A percentile compares a stretch with the other conserved stretches of the same genome.
phyloP scores from a whole-genome alignment of 2,329 filamentous ascomycete species.

The Colletotrichum lini region DNA sequence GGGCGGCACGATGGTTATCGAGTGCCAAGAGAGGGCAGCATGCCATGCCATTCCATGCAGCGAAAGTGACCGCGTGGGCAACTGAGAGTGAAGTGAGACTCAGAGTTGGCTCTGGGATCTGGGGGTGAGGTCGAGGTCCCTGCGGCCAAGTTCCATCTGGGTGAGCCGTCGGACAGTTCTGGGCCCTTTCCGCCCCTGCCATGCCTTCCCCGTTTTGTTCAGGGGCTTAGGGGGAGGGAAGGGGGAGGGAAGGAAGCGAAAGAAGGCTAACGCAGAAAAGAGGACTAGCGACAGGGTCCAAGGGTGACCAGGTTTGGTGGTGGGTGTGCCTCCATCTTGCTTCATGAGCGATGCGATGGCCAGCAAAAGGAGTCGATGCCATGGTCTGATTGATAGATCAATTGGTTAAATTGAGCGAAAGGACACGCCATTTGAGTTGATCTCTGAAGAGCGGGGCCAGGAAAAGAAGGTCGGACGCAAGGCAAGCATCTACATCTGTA shows the following conservation, averaged over 20 bases:
- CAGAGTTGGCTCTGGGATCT: neutral
- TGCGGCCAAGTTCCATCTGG: slow-evolving; percentile 12
- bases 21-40: neutral
- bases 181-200: slow-evolving; percentile 37
- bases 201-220: slow-evolving; percentile 37
- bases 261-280: slow-evolving; percentile 31
- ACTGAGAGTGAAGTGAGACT: slow-evolving; percentile 1
- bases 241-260: neutral
- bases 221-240: slow-evolving; percentile 24
- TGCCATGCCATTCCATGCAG: neutral
- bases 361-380: slow-evolving; percentile 4
- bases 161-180: slow-evolving; percentile 31
- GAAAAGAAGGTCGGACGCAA: neutral
- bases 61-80: neutral
- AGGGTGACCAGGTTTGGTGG: neutral
- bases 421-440: neutral
- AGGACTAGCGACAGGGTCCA: slow-evolving; percentile 29
- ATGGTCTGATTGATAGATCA: slow-evolving; percentile 20
- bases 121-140: slow-evolving; percentile 2
- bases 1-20: neutral
- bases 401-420: neutral
- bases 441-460: neutral
- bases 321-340: slow-evolving; percentile 5
- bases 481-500: neutral
- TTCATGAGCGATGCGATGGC: slow-evolving; percentile 11